phyloP scores from a whole-genome alignment of 345 rosid genomes.

The Eucalyptus dawsonii region DNA sequence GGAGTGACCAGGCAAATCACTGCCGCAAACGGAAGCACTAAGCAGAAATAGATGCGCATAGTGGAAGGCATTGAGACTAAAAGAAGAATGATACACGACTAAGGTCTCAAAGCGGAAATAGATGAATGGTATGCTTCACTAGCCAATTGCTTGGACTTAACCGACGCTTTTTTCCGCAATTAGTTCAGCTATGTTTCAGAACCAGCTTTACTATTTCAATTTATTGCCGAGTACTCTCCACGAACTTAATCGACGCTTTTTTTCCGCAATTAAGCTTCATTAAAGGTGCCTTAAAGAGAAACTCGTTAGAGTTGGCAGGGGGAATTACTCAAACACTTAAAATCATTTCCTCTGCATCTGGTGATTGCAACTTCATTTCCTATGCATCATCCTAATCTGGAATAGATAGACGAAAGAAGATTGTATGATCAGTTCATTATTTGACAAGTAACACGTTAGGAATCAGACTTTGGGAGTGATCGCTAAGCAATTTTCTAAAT shows the following conservation, averaged over 20 bases:
- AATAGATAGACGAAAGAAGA: neutral
- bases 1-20: neutral
- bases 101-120: too few relatives aligned
- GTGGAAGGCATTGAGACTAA: neutral
- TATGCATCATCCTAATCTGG: neutral
- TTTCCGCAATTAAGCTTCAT: neutral
- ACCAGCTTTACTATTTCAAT: too few relatives aligned
- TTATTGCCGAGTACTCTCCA: too few relatives aligned
- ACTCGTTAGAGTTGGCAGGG: neutral
- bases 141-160: too few relatives aligned
- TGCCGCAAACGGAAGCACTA: neutral
- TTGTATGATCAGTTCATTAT: neutral
- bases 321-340: neutral
- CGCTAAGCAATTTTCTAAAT: neutral
- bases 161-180: too few relatives aligned
- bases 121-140: too few relatives aligned
- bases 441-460: neutral
- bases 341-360: neutral
- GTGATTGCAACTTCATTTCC: neutral
- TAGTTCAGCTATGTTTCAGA: too few relatives aligned
- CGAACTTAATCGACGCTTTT: neutral
- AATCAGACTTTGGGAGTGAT: neutral
- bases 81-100: too few relatives aligned
- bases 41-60: neutral
- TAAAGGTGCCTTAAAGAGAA: neutral